phyloP scores from a whole-genome alignment of 371 early-diverging fungal species.

The Haplosporangium sp. region DNA sequence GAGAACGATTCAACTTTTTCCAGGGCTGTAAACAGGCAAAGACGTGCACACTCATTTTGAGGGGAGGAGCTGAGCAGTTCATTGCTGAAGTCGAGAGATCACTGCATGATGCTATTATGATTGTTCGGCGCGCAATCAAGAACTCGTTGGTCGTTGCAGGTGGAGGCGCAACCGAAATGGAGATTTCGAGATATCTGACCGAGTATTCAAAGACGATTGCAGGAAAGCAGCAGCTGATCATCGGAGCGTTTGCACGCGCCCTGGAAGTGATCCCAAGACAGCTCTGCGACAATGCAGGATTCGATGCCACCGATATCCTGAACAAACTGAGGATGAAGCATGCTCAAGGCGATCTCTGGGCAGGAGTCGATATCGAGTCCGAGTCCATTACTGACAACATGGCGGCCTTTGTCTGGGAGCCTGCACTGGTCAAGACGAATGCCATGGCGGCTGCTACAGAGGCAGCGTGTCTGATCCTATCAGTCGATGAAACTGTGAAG shows the following conservation, averaged over 20 bases:
- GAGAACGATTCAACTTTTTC: slow-evolving; percentile 98
- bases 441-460: slow-evolving; percentile 96
- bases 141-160: slow-evolving; percentile 97
- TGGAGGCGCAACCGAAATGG: slow-evolving; percentile 99
- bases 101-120: slow-evolving; percentile 99
- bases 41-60: slow-evolving; percentile 96
- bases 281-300: slow-evolving; percentile 99
- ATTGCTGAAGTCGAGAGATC: slow-evolving; percentile 99
- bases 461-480: slow-evolving; percentile 96
- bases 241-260: slow-evolving; percentile 97
- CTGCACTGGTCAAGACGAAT: slow-evolving; percentile 98
- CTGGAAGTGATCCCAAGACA: slow-evolving; percentile 99
- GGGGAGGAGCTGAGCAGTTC: slow-evolving; percentile 99
- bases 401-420: slow-evolving; percentile 99
- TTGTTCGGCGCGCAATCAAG: slow-evolving; percentile 96
- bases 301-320: slow-evolving; percentile 98
- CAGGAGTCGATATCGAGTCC: slow-evolving; percentile 92
- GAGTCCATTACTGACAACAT: slow-evolving; percentile 94
- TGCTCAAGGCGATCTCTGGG: slow-evolving; percentile 88
- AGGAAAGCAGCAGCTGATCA: slow-evolving; percentile 97
- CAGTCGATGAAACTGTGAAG: slow-evolving; percentile 97
- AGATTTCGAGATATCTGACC: slow-evolving; percentile 94
- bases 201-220: slow-evolving; percentile 91
- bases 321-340: slow-evolving; percentile 98
- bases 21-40: slow-evolving; percentile 90